Evolutionary conservation across 78 protist genomes (phyloP).

Genomic region (Planoprotostelium fungivorum): DNA sequence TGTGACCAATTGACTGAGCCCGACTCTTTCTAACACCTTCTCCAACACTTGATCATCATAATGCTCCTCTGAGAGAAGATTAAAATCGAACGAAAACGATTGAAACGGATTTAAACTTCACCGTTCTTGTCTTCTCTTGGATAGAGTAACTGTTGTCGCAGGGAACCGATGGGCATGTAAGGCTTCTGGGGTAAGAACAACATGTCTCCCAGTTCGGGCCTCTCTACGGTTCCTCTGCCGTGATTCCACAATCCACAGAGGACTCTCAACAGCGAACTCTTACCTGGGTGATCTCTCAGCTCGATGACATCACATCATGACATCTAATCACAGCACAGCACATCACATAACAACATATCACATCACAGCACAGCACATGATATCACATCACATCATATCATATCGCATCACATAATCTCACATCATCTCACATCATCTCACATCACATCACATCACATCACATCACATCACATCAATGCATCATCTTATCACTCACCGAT

Average conservation of each 20-base stretch:
- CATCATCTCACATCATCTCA: no score
- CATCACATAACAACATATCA: no score
- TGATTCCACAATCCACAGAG: constrained; percentile 84
- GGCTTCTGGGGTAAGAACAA: constrained; percentile 82
- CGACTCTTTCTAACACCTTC: neutral
- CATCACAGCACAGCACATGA: no score
- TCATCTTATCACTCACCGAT: neutral
- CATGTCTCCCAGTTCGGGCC: constrained; percentile 58
- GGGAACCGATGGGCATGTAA: constrained; percentile 75
- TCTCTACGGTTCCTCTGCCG: constrained; percentile 54
- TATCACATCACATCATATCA: no score
- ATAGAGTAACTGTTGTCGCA: constrained; percentile 79
- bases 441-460: no score
- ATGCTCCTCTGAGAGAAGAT: neutral
- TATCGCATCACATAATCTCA: no score
- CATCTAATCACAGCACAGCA: no score
- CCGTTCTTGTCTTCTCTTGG: constrained; percentile 56
- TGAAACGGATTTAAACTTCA: neutral
- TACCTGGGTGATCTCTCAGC: constrained; percentile 20
- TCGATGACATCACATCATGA: neutral
- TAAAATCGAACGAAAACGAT: neutral
- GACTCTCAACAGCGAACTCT: constrained; percentile 74
- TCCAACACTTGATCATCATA: no score
- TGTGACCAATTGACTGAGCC: neutral
- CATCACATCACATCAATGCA: no score